Percentiles rank a stretch among this genome's conserved stretches.
Conservation (phyloP, 176 grass and related monocot genomes). For the Eleusine indica region DNA sequence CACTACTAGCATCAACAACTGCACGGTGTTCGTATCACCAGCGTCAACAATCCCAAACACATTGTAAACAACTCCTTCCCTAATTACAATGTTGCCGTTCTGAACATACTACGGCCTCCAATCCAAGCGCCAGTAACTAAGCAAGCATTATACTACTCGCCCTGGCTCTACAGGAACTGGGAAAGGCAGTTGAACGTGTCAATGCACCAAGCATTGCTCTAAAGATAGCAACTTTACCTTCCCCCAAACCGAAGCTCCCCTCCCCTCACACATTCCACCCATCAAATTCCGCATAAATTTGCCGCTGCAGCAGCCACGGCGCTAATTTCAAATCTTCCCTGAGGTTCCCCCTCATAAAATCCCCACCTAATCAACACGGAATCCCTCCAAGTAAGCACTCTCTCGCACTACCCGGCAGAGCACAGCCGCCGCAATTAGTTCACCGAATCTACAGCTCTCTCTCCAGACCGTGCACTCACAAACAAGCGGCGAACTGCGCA, state of each 20-base stretch:
- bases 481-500: not conserved
- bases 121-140: not conserved
- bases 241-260: not conserved
- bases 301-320: not conserved
- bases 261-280: not conserved
- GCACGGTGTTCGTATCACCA: not conserved
- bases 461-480: not conserved
- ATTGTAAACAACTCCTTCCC: not conserved
- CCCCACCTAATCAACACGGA: not conserved
- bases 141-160: not conserved
- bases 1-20: not conserved
- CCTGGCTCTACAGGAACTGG: not conserved
- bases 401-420: not conserved
- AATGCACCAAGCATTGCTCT: not conserved
- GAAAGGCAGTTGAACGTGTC: not conserved
- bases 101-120: fast-evolving
- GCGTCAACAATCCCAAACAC: not conserved
- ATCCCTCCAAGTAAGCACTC: not conserved
- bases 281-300: not conserved
- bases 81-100: not conserved
- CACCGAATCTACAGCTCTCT: too few relatives aligned
- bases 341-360: not conserved
- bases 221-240: not conserved
- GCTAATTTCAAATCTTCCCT: not conserved
- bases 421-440: not conserved